Conservation (phyloP, 148 eudicot genomes). For the Camellia lanceoleosa region DNA sequence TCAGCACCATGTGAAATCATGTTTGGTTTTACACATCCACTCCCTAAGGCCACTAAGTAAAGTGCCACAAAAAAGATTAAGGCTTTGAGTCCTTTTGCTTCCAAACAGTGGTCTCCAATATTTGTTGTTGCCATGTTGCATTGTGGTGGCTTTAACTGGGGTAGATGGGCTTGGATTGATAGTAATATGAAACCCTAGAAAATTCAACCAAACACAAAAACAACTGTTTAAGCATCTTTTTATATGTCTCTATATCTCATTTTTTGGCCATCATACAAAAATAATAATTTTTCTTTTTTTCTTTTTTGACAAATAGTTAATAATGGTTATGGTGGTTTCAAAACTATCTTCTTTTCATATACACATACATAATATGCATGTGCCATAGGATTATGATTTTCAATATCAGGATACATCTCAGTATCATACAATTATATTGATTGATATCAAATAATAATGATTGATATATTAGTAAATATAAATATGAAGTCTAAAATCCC, state of each 20-base stretch:
- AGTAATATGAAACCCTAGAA: slow-evolving; percentile 81
- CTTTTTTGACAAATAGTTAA: neutral
- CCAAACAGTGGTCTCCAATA: slow-evolving; percentile 38
- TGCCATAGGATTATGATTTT: too few species aligned
- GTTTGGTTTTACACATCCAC: slow-evolving; percentile 96
- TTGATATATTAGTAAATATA: too few species aligned
- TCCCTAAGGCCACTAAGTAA: slow-evolving; percentile 87
- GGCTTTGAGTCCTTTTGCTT: slow-evolving; percentile 73
- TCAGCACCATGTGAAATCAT: slow-evolving; percentile 98
- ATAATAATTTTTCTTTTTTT: neutral
- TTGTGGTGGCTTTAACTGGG: slow-evolving; percentile 79
- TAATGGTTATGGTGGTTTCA: too few species aligned
- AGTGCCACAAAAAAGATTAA: slow-evolving; percentile 77
- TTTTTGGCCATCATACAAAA: neutral
- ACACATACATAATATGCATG: too few species aligned
- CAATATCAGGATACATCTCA: too few species aligned
- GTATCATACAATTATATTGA: too few species aligned
- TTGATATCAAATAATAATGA: too few species aligned
- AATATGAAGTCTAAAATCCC: too few species aligned
- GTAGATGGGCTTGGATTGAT: slow-evolving; percentile 92
- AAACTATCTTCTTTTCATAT: too few species aligned
- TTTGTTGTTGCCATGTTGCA: slow-evolving; percentile 57
- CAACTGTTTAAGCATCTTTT: neutral
- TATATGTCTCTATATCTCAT: neutral
- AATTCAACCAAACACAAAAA: neutral